A percentile compares a stretch with the other conserved stretches of the same genome.
These are phyloP conservation scores for Ceratocystis lukuohia DNA, from an alignment of 2,329 filamentous ascomycete species.

Conservation along the genomic window DNA sequence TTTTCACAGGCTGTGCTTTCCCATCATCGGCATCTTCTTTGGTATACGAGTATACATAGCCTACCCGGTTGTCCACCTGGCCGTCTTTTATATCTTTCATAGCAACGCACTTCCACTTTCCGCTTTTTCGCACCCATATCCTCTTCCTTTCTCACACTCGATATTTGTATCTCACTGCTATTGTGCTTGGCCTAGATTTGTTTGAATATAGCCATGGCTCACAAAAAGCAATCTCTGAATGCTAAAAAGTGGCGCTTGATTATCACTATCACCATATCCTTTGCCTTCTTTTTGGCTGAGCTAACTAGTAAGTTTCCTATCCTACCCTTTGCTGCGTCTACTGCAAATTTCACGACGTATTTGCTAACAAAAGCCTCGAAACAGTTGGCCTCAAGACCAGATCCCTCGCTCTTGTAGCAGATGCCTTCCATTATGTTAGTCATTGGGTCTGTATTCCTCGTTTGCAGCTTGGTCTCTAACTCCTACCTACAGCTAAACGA, in stretches of 20 bases:
- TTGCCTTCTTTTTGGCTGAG: slow-evolving; percentile 39
- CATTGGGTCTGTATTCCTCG: not conserved
- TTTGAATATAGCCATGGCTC: slow-evolving; percentile 25
- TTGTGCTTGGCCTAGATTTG: not conserved
- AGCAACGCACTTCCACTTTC: not conserved
- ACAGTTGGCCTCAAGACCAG: slow-evolving; percentile 54
- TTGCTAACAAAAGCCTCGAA: slow-evolving; percentile 13
- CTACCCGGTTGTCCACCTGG: not conserved
- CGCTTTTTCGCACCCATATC: not conserved
- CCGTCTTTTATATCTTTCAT: not conserved
- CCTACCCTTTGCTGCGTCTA: not conserved
- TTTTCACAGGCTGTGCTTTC: not conserved
- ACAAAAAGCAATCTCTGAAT: slow-evolving; percentile 24
- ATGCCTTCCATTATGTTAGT: slow-evolving; percentile 64
- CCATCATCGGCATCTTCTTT: not conserved
- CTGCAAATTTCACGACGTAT: too few species aligned
- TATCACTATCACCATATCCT: slow-evolving; percentile 36
- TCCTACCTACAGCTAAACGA: slow-evolving; percentile 47
- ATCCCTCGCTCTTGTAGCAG: slow-evolving; percentile 59
- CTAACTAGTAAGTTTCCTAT: slow-evolving; percentile 30
- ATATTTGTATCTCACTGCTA: not conserved
- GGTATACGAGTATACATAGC: not conserved
- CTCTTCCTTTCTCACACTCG: not conserved
- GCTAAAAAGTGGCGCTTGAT: slow-evolving; percentile 34
- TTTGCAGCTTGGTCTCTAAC: slow-evolving; percentile 17